Base-by-base conservation (phyloP, 192 early-diverging fungal genomes). In the Glomus cerebriforme region DNA sequence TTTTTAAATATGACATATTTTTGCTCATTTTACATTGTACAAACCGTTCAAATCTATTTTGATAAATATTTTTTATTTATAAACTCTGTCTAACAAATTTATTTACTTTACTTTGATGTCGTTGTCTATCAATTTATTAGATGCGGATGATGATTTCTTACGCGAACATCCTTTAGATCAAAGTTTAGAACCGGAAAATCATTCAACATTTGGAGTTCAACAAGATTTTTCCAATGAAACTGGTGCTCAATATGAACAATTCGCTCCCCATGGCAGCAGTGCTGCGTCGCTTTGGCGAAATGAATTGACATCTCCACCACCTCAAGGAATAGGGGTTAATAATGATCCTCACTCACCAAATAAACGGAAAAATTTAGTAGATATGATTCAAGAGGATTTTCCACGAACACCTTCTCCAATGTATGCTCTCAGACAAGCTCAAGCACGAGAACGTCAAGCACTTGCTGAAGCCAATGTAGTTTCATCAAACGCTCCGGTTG, bases 341-440 rank as follows among this genome's bases (percentile, higher is more conserved):
- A 78, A 78, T 59, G 77, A 78, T 69, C 77, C 66, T 24, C 47
- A 69, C 59, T 68, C 76, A 17, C 64, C 66, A n/a, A 78, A 78
- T 34, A 78, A 78, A 47, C 22, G 77, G 22, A 78, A 78, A 60
- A 78, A 81, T 49, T 71, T 81, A 39, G 76, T 81, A 26, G 79
- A 83, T 49, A 79, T 83, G 75, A 83, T 83, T 62, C 82, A 83
- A 81, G 79, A 80, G 81, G 89, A 90, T 73, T 90, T 90, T 69
- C 89, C 89, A 6, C 74, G 89, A 27, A 88, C 89, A 4, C 87
- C 90, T 19, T 91, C 89, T 2, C 89, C 89, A 22, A 31, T 81
- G 6, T 85, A 83, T 75, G 77, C 85, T 77, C 73, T 83, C 73
- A 81, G 86, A 80, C 80, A 89, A 74, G 78, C 82, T 62, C 69